Conservation (phyloP, 164 flowering plant species). For the Magnolia officinalis region DNA sequence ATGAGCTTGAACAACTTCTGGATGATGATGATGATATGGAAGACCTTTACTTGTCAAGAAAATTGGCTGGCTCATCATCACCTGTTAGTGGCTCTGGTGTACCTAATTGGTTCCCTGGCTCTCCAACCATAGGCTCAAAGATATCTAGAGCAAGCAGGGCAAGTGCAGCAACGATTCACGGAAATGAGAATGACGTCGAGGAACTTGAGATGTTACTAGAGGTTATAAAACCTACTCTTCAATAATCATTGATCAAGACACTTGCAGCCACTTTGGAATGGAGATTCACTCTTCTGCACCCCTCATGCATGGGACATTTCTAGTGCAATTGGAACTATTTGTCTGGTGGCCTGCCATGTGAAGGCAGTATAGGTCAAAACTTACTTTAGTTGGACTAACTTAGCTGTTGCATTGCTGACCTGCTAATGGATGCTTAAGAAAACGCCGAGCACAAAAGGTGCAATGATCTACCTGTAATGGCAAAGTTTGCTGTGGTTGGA, state of each 20-base stretch:
- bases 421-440: not conserved
- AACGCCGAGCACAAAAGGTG: not conserved
- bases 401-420: not conserved
- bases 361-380: not conserved
- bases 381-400: not conserved
- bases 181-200: conserved; percentile 91
- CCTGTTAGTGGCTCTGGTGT: conserved; percentile 62
- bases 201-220: conserved; percentile 97
- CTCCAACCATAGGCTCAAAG: conserved; percentile 72
- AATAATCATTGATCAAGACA: not conserved
- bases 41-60: conserved; percentile 87
- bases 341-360: not conserved
- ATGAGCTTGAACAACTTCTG: conserved; percentile 93
- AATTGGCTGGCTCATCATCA: conserved; percentile 55
- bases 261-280: not conserved
- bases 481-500: no score
- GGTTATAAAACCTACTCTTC: conserved; percentile 31
- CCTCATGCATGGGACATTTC: no score
- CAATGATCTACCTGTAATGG: not conserved
- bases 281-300: not conserved
- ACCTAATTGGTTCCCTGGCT: conserved; percentile 64
- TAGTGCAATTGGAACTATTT: not conserved
- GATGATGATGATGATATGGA: conserved; percentile 99
- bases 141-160: conserved; percentile 81
- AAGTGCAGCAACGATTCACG: conserved; percentile 59